A percentile compares a stretch with the other conserved stretches of the same genome.
Conservation (phyloP, 2,329 filamentous ascomycete species). For the Diaporthe vaccinii region DNA sequence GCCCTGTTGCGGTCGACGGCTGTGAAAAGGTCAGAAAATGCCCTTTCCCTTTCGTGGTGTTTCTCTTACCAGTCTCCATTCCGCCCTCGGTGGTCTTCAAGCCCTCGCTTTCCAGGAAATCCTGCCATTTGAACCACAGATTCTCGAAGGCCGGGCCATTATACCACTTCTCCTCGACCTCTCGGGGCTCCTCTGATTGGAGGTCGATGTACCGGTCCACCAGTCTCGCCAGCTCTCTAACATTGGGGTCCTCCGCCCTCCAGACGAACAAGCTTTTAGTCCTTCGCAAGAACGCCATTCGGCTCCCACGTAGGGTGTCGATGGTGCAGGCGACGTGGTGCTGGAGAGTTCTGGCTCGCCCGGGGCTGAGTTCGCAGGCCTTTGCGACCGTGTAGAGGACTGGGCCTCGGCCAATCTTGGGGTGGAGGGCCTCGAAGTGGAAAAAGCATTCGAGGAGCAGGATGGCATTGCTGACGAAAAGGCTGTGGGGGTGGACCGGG, state of each 20-base stretch:
- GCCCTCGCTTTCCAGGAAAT: not conserved
- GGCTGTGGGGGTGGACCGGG: not conserved
- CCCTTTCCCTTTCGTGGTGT: accelerated
- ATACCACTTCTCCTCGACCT: not conserved
- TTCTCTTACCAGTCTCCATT: not conserved
- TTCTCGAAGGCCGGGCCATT: not conserved
- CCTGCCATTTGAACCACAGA: not conserved
- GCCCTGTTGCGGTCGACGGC: not conserved
- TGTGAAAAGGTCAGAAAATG: not conserved
- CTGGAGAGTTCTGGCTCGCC: not conserved
- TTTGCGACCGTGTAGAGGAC: not conserved
- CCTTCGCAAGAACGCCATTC: not conserved
- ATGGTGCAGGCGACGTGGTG: not conserved
- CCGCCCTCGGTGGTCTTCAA: not conserved
- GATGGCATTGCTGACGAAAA: not conserved
- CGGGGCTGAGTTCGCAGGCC: not conserved
- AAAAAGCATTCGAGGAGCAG: not conserved
- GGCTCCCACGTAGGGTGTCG: not conserved
- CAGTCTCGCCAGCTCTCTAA: not conserved
- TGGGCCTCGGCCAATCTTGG: not conserved
- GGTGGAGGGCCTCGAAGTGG: not conserved
- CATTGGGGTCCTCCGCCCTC: not conserved
- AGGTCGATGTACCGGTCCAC: not conserved
- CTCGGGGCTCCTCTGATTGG: not conserved
- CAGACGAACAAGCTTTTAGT: not conserved